These are phyloP conservation scores for Phaeotremella fagi DNA, from an alignment of 768 basidiomycete species.

Conservation along the genomic window DNA sequence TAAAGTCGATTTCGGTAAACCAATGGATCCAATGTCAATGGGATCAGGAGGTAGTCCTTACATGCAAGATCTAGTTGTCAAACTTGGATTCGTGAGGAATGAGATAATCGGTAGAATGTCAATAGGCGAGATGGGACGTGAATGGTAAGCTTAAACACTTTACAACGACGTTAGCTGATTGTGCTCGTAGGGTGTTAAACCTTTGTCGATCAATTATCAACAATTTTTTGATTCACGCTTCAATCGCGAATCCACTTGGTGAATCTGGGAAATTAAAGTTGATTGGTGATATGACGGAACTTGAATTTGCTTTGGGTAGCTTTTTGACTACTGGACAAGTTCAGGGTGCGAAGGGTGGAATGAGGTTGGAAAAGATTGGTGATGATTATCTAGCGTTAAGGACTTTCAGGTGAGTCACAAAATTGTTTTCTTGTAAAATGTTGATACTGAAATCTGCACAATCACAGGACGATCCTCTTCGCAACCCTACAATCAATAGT, in stretches of 20 bases:
- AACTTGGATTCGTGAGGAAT: constrained; percentile 70
- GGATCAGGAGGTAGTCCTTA: constrained; percentile 64
- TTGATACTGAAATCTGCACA: not conserved
- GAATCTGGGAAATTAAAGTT: constrained; percentile 92
- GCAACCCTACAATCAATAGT: constrained; percentile 70
- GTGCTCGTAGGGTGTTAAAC: constrained; percentile 25
- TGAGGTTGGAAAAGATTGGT: constrained; percentile 68
- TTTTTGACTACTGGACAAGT: constrained; percentile 56
- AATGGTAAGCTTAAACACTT: constrained; percentile 59
- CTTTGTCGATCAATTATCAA: constrained; percentile 73
- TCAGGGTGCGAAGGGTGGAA: constrained; percentile 55
- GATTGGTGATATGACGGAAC: constrained; percentile 90
- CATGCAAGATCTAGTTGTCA: constrained; percentile 87
- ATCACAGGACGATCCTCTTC: constrained; percentile 74
- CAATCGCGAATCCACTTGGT: constrained; percentile 81
- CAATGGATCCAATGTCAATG: constrained; percentile 58
- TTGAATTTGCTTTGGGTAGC: constrained; percentile 84
- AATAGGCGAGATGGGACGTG: constrained; percentile 64
- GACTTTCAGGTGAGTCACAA: constrained; percentile 66
- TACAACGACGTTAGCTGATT: not conserved
- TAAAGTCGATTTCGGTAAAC: constrained; percentile 72
- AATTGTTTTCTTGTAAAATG: not conserved
- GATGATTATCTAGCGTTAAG: constrained; percentile 81
- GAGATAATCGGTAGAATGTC: constrained; percentile 69
- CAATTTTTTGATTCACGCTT: constrained; percentile 88